phyloP scores from a whole-genome alignment of 2,329 filamentous ascomycete species.

The Aureobasidium mangrovei region DNA sequence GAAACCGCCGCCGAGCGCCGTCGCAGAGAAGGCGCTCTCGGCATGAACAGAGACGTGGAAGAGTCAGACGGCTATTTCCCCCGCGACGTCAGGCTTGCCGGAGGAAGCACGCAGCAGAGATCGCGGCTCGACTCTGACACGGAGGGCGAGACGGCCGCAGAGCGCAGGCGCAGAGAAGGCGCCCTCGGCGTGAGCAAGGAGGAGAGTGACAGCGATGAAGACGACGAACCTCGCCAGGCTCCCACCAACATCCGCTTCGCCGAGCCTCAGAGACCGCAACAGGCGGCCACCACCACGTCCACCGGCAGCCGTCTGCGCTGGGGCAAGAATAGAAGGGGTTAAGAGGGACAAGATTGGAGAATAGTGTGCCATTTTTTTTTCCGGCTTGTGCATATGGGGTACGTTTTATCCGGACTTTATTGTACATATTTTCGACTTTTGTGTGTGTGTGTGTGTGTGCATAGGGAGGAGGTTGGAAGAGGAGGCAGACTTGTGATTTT shows the following conservation, averaged over 20 bases:
- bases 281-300: not conserved
- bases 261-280: conserved; percentile 10
- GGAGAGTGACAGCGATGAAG: conserved; percentile 46
- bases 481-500: no score
- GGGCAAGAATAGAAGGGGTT: conserved; percentile 5
- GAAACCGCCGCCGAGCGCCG: conserved; percentile 70
- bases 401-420: no score
- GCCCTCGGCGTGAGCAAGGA: conserved; percentile 53
- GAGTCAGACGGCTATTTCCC: conserved; percentile 25
- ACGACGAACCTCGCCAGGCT: conserved; percentile 39
- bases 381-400: no score
- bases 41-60: conserved; percentile 36
- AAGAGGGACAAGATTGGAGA: no score
- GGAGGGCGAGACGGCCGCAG: conserved; percentile 61
- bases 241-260: conserved; percentile 24
- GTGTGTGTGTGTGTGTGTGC: no score
- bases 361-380: no score
- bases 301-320: not conserved
- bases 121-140: conserved; percentile 25
- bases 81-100: not conserved
- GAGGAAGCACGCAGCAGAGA: conserved; percentile 7
- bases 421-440: no score
- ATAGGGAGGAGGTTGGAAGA: no score
- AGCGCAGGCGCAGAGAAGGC: conserved; percentile 63
- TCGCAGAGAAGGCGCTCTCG: conserved; percentile 64